These are phyloP conservation scores for Pterocarpus macrocarpus DNA, from an alignment of 306 rosid genomes.

Conservation along the genomic window DNA sequence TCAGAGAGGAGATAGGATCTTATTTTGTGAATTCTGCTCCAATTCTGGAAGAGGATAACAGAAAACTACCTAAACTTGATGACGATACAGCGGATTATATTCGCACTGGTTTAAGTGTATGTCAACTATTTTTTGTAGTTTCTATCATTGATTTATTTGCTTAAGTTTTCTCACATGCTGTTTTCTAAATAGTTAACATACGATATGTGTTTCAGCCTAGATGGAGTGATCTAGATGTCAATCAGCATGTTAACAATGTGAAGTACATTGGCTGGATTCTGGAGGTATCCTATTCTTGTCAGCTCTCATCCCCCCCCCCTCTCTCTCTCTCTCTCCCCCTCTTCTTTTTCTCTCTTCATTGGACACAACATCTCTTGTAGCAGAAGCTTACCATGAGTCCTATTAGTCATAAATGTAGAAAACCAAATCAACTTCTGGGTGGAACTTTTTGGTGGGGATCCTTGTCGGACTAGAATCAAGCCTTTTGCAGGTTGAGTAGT, in stretches of 20 bases:
- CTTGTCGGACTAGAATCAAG: conserved; percentile 10
- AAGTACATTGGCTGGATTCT: conserved; percentile 99
- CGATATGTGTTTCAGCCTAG: conserved; percentile 71
- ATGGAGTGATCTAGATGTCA: conserved; percentile 94
- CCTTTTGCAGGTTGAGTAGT: not conserved
- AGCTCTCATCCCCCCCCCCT: not conserved
- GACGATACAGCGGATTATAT: conserved; percentile 76
- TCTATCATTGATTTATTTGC: conserved; percentile 24
- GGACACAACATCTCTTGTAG: conserved; percentile 13
- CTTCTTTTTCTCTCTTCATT: conserved; percentile 6
- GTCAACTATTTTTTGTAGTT: conserved; percentile 42
- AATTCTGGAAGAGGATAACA: conserved; percentile 85
- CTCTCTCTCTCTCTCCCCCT: not conserved
- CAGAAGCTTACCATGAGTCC: conserved; percentile 15
- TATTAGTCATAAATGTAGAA: conserved; percentile 3
- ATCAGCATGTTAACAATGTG: conserved; percentile 99
- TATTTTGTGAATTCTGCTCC: conserved; percentile 79
- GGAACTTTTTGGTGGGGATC: conserved; percentile 16
- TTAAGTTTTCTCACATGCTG: conserved; percentile 3
- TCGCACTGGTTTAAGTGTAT: conserved; percentile 78
- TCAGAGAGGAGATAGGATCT: conserved; percentile 88
- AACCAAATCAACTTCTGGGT: not conserved
- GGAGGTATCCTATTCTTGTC: conserved; percentile 68
- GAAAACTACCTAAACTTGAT: conserved; percentile 85
- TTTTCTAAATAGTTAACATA: conserved; percentile 33